Evolutionary conservation across 257 asterid genomes (phyloP).

Genomic region (Capsicum baccatum): DNA sequence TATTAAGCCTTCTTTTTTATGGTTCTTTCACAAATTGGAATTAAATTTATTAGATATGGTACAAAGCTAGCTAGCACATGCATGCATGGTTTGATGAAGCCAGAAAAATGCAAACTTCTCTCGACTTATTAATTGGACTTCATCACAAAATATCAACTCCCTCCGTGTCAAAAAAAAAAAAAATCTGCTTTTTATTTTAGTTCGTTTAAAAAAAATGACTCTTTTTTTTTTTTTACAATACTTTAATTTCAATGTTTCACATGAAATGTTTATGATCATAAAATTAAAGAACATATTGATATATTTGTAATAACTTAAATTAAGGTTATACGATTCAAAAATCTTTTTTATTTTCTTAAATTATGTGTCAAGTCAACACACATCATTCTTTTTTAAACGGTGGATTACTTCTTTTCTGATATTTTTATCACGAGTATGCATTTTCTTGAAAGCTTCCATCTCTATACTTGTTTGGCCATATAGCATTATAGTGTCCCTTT

Average conservation of each 20-base stretch:
- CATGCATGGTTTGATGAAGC: constrained; percentile 23
- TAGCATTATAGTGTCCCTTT: not conserved
- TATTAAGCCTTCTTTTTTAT: not conserved
- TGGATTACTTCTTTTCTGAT: not conserved
- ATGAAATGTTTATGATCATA: no score
- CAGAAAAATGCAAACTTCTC: constrained; percentile 17
- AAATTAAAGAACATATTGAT: no score
- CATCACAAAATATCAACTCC: not conserved
- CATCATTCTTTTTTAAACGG: no score
- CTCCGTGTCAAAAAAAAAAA: no score
- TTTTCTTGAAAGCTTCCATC: not conserved
- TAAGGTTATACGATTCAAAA: no score
- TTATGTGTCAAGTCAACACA: no score
- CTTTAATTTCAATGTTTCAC: no score
- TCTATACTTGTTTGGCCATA: not conserved
- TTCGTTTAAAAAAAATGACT: no score
- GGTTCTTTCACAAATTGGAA: constrained; percentile 3
- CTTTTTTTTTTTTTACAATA: no score
- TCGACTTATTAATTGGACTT: not conserved
- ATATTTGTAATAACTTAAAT: no score
- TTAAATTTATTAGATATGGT: constrained; percentile 21
- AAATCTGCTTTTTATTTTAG: no score
- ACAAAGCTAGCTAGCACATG: constrained; percentile 9
- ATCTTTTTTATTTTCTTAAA: no score
- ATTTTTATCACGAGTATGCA: not conserved